Percentiles rank a stretch among this genome's conserved stretches.
phyloP scores from a whole-genome alignment of 495 filamentous ascomycete genomes.

The Aspergillus nidulans region DNA sequence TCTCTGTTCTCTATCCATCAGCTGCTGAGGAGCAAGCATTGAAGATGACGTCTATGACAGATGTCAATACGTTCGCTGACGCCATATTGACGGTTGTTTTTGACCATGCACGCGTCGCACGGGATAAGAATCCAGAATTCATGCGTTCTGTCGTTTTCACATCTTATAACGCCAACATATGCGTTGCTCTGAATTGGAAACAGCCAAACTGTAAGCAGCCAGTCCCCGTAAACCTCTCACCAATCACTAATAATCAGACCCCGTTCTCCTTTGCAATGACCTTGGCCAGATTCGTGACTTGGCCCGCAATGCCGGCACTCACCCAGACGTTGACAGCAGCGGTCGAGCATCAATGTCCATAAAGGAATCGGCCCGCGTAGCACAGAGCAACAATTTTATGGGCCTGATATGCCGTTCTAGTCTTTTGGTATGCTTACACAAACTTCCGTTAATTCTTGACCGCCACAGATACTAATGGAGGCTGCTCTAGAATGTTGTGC shows the following conservation, averaged over 20 bases:
- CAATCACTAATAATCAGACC: constrained; percentile 48
- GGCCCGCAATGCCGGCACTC: constrained; percentile 38
- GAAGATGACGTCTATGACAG: constrained; percentile 64
- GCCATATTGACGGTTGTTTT: constrained; percentile 80
- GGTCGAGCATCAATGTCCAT: constrained; percentile 73
- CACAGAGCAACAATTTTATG: constrained; percentile 97
- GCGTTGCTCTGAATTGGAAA: constrained; percentile 96
- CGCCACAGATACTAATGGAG: no score
- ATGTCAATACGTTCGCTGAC: constrained; percentile 84
- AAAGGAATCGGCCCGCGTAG: constrained; percentile 90
- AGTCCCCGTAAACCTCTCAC: background rate
- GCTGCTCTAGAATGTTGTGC: constrained; percentile 82
- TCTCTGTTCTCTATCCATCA: constrained; percentile 82
- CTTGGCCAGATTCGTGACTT: constrained; percentile 57
- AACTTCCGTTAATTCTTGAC: no score
- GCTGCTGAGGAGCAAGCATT: constrained; percentile 61
- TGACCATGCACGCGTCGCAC: constrained; percentile 75
- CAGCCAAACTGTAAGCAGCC: constrained; percentile 86
- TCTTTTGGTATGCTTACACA: constrained; percentile 59
- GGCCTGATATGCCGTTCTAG: constrained; percentile 84
- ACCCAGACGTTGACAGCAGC: constrained; percentile 52
- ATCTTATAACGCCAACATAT: constrained; percentile 82
- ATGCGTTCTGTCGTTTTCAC: constrained; percentile 88
- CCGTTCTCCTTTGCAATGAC: constrained; percentile 91
- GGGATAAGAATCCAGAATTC: constrained; percentile 61